Evolutionary conservation across 2,329 filamentous ascomycete species (phyloP).

Genomic region (Phaeosphaeriaceae sp.): DNA sequence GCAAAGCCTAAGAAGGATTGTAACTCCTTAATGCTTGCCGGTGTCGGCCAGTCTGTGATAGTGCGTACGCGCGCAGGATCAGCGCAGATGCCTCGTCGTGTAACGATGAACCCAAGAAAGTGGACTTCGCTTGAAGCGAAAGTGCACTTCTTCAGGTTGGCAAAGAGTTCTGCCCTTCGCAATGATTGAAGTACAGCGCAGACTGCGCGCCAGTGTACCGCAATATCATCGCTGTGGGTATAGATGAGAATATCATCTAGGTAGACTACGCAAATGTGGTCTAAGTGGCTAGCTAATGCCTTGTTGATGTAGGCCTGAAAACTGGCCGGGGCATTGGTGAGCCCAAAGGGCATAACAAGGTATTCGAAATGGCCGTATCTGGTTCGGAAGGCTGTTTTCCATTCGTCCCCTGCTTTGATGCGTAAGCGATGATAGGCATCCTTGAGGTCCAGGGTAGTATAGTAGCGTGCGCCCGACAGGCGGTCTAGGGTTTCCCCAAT

Average conservation of each 20-base stretch:
- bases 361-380: conserved; percentile 11
- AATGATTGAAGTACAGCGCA: too few relatives aligned
- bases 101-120: conserved; percentile 13
- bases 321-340: conserved; percentile 3
- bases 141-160: too few relatives aligned
- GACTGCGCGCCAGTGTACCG: too few relatives aligned
- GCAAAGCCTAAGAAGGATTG: conserved; percentile 12
- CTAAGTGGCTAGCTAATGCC: background rate
- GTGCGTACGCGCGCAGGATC: too few relatives aligned
- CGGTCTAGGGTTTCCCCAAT: background rate
- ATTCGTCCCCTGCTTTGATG: conserved; percentile 12
- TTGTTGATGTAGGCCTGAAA: conserved; percentile 13
- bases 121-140: conserved; percentile 7
- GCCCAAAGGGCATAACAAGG: conserved; percentile 7
- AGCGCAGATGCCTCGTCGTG: too few relatives aligned
- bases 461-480: background rate
- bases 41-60: too few relatives aligned
- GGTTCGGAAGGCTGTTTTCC: conserved; percentile 12
- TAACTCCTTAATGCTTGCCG: conserved; percentile 5
- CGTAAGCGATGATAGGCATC: conserved; percentile 9
- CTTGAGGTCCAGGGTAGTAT: conserved; percentile 7
- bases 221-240: background rate
- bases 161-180: too few relatives aligned
- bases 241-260: background rate
- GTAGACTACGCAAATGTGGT: background rate